A percentile compares a stretch with the other conserved stretches of the same genome.
Evolutionary conservation across 305 asterid species (phyloP).

Genomic region (Solanum chacoense): DNA sequence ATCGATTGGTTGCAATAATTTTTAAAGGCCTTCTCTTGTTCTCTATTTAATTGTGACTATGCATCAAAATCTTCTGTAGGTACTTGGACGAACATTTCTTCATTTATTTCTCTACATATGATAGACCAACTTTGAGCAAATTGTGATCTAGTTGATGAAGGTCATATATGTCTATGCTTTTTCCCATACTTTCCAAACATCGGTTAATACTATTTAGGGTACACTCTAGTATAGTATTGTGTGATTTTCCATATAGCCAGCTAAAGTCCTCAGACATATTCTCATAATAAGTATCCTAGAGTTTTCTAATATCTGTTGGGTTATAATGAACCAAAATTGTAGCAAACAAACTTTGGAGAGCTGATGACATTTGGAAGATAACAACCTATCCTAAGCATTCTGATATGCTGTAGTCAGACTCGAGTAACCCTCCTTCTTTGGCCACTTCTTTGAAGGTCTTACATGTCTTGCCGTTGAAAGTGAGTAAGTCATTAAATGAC

Average conservation of each 20-base stretch:
- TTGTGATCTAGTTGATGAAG: neutral
- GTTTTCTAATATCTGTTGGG: neutral
- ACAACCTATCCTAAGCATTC: neutral
- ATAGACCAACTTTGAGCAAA: neutral
- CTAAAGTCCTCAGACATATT: neutral
- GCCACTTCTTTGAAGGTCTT: neutral
- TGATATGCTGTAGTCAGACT: neutral
- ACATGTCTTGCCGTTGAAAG: neutral
- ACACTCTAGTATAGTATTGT: neutral
- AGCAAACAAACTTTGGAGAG: neutral
- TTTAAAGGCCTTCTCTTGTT: neutral
- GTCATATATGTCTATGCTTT: neutral
- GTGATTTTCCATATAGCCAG: neutral
- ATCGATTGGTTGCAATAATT: neutral
- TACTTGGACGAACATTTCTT: neutral
- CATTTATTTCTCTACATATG: neutral
- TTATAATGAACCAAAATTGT: neutral
- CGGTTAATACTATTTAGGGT: neutral
- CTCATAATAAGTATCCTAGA: neutral
- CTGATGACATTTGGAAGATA: neutral
- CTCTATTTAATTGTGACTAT: neutral
- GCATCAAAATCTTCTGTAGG: neutral
- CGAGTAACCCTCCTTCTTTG: neutral
- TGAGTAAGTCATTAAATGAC: neutral
- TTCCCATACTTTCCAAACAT: neutral